These are phyloP conservation scores for Endothia cerciana DNA, from an alignment of 2,329 filamentous ascomycete genomes.

Conservation along the genomic window DNA sequence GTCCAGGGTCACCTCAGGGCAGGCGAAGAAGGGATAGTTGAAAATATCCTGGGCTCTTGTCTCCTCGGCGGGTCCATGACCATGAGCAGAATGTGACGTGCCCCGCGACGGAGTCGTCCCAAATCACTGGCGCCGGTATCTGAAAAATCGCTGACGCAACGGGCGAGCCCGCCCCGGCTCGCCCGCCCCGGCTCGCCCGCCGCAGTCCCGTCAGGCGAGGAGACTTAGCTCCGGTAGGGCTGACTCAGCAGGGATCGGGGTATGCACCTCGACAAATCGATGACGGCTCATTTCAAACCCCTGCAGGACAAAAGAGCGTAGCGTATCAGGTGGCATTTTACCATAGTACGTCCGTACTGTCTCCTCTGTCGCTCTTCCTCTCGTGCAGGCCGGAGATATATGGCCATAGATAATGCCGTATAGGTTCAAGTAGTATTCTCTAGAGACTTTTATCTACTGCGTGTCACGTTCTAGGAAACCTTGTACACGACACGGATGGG, in stretches of 20 bases:
- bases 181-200: background rate
- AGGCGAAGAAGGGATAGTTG: background rate
- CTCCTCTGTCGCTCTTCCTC: too few relatives aligned
- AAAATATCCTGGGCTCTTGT: background rate
- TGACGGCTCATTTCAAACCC: constrained; percentile 2
- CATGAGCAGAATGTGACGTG: constrained; percentile 10
- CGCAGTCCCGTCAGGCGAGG: background rate
- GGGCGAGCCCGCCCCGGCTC: constrained; percentile 14
- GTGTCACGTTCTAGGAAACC: too few relatives aligned
- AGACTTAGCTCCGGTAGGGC: background rate
- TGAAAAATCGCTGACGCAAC: constrained; percentile 20
- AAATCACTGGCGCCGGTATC: background rate
- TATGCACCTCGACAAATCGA: constrained; percentile 7
- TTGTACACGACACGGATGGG: too few relatives aligned
- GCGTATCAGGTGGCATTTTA: too few relatives aligned
- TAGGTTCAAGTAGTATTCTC: too few relatives aligned
- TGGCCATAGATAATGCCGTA: too few relatives aligned
- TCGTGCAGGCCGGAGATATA: too few relatives aligned
- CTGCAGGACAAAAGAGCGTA: too few relatives aligned
- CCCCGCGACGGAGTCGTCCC: background rate
- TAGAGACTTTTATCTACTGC: too few relatives aligned
- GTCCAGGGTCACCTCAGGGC: background rate
- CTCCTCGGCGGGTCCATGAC: constrained; percentile 1
- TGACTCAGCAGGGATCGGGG: constrained; percentile 9
- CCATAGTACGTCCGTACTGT: too few relatives aligned